Base-by-base conservation (phyloP, 345 rosid species). In the Citrus mangshanensis region DNA sequence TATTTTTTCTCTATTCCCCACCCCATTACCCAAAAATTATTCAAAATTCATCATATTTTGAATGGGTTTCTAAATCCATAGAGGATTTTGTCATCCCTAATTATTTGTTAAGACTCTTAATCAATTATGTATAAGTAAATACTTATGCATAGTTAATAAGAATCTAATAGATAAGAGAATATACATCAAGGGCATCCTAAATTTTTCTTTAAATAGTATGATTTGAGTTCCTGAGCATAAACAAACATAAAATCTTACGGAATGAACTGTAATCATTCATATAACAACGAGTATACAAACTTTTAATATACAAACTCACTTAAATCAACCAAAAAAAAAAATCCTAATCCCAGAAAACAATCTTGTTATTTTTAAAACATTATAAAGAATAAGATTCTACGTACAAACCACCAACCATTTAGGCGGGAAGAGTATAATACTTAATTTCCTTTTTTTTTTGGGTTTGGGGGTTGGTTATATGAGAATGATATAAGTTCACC, bases 51-150 rank as follows among this genome's bases (percentile, higher is more conserved):
- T 5, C 0, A 0, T 0, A 6, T 35, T 35, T 35, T 6, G 1
- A 0, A 0, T 35, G 37, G 7, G 1, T 0, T 5, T 35, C 1
- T 1, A 35, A 35, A 35, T 35, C 0, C 1, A 35, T 35, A 1
- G 1, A 5, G 7, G 7, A 35, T 35, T 35, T 6, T 35, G 37
- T 5, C 37, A 35, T 35, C 37, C 37, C 37, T 35, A 35, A 35
- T 35, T 35, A 35, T 5, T 35, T 35, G 0, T 54, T 54, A 2
- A 18, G 19, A 19, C 51, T 46, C 18, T 46, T 12, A 46, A 54
- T 16, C 58, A 54, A 54, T 18, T 54, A 5, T 54, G 19, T 18
- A 54, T 0, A 18, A 18, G 7, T 54, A 54, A 51, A 16, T 49
- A 0, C 55, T 49, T 49, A 16, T 49, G 3, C 55, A 13, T 5